Conservation (phyloP, 768 basidiomycete species). For the Lactarius quietus region DNA sequence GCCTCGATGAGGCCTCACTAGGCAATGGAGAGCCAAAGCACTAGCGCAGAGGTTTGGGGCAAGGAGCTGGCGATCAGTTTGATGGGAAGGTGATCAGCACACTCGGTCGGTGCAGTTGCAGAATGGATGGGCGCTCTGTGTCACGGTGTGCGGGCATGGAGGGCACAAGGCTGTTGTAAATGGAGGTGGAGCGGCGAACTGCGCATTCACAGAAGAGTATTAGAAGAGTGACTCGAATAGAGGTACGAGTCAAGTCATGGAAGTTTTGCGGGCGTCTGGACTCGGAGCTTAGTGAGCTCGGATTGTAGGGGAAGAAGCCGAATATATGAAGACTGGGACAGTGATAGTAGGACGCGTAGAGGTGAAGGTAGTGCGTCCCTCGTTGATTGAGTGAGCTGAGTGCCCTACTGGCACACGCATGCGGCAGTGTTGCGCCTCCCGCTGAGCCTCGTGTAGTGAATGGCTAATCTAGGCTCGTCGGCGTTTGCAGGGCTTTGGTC, state of each 20-base stretch:
- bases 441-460: constrained; percentile 10
- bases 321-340: neutral
- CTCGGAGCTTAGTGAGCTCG: too few relatives aligned
- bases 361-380: neutral
- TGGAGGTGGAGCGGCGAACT: constrained; percentile 5
- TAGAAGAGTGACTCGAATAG: neutral
- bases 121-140: neutral
- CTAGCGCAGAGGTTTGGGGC: neutral
- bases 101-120: neutral
- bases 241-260: neutral
- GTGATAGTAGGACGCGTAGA: neutral
- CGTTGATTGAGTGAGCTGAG: neutral
- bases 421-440: neutral
- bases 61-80: neutral
- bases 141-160: neutral
- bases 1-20: neutral
- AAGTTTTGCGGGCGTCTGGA: neutral
- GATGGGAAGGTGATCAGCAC: neutral
- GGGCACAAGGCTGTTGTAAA: constrained; percentile 8
- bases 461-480: constrained; percentile 10
- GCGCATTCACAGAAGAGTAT: neutral
- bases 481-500: constrained; percentile 3
- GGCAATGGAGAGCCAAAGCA: neutral
- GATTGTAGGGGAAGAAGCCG: neutral
- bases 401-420: neutral